Base-by-base conservation (phyloP, 768 basidiomycete species). In the Xerocomellus chrysenteron region DNA sequence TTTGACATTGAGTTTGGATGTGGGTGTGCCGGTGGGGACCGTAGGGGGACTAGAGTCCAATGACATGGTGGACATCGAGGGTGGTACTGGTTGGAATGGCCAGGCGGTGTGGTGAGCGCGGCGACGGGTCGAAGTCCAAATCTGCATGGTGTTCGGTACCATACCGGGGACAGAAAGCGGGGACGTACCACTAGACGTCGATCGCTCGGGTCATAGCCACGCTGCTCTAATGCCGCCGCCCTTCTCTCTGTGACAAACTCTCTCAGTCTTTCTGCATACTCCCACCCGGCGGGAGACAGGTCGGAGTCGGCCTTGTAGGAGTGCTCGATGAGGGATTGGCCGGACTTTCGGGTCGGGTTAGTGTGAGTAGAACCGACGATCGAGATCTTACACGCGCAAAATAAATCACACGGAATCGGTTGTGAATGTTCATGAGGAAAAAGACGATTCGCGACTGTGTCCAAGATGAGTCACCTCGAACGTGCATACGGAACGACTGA, bases 341-440 rank as follows among this genome's bases (percentile, higher is more conserved):
- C 97, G 17, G 95, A 96, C 94, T 97, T 64, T 41, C 1, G 2
- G 7, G 41, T 7, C 16, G 13, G 40, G 24, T 55, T n/a, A 58
- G 47, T 16, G 46, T 48, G 14, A 4, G n/a, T 41, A 30, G 40
- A 48, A 45, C 26, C 13, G 46, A 21, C 40, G 52, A 50, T 19
- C 39, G 9, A 5, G 7, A 8, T 36, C 90, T 58, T 68, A 97
- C 95, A 40, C 96, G 78, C 5, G 96, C 96, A 74, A 99, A 98
- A 73, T 95, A 98, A 60, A 99, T 99, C 46, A 88, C 94, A 21
- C 96, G 81, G 68, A 87, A 90, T 59, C 82, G 81, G 66, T 94
- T 98, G 74, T 99, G 96, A 47, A 99, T 98, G 71, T 99, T 99
- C 97, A 98, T 98, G 44, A 99, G 79, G 80, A 97, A 98, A 80